Evolutionary conservation across 1,284 basidiomycete genomes (phyloP), one percentile per base, ranked within the genome.

Genomic region (Papiliotrema terrestris): DNA sequence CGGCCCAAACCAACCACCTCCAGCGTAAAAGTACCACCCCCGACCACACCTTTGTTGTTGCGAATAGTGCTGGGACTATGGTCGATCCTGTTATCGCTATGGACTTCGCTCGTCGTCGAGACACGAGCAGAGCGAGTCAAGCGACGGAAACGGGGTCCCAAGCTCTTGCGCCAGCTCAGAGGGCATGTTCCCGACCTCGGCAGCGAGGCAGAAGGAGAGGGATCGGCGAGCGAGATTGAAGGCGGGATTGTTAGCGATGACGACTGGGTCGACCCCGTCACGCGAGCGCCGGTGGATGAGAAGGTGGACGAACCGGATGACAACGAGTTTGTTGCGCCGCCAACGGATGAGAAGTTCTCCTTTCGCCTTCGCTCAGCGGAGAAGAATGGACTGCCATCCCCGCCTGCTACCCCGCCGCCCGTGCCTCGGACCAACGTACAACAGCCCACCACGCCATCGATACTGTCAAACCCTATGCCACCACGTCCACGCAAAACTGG

Each of bases 231-330:
- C 20, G 63, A 45, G 32, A 52, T 45, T n/a, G 62, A 63, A 46
- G 53, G 45, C 41, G 53, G 45, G 29, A 52, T 45, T 2, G 58
- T 55, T 20, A 59, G 51, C 45, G 62, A 61, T 26, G 60, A 56
- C 20, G 60, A 54, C 29, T 75, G 71, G 72, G 60, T 69, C n/a
- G 69, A 73, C 50, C 74, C 72, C 20, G 74, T 74, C 8, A 74
- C 74, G 2, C 57, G 71, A 22, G 70, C 68, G 4, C 69, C 68
- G 2, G 61, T 58, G 22, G 60, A 51, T 19, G 57, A 52, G 41
- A 55, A 51, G 38, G 39, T 55, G 29, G 61, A 55, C 17, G 42
- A 48, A 22, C 59, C 62, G 3, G 51, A 49, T 6, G 65, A 67
- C 29, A 55, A 60, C 19, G 66, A 68, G 49, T 63, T 67, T 47